Evolutionary conservation across 2,329 filamentous ascomycete genomes (phyloP).

Genomic region (Trichoderma brevicompactum): DNA sequence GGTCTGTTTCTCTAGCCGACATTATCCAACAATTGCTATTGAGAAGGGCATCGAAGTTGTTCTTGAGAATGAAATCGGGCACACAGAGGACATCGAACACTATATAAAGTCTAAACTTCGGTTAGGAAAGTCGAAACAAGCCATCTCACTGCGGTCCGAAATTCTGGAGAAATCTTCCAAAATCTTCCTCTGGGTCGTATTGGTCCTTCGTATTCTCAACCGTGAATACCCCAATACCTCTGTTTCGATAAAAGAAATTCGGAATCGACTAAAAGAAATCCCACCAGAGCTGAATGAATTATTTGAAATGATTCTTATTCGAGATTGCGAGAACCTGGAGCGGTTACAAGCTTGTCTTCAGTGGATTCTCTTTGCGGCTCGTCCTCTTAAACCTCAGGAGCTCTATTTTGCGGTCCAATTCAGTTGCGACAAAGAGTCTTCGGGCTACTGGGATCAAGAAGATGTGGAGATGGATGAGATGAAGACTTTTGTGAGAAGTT

Average conservation of each 20-base stretch:
- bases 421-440: not conserved
- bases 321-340: conserved; percentile 49
- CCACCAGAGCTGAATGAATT: conserved; percentile 50
- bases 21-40: conserved; percentile 51
- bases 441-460: conserved; percentile 2
- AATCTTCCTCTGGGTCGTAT: conserved; percentile 52
- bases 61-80: conserved; percentile 36
- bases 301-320: conserved; percentile 56
- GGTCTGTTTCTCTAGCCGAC: conserved; percentile 52
- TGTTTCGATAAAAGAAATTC: conserved; percentile 32
- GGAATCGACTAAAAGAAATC: conserved; percentile 39
- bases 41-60: conserved; percentile 35
- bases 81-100: conserved; percentile 35
- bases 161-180: conserved; percentile 45
- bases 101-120: conserved; percentile 37
- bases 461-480: conserved; percentile 32
- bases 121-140: conserved; percentile 27
- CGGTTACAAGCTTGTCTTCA: conserved; percentile 51
- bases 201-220: conserved; percentile 48
- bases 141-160: conserved; percentile 21
- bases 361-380: conserved; percentile 57
- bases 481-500: conserved; percentile 40
- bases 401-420: conserved; percentile 44
- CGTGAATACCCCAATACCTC: conserved; percentile 39
- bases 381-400: conserved; percentile 49